Percentiles rank a stretch among this genome's conserved stretches.
Conservation (phyloP, 2,329 filamentous ascomycete genomes). For the Beauveria sp. region DNA sequence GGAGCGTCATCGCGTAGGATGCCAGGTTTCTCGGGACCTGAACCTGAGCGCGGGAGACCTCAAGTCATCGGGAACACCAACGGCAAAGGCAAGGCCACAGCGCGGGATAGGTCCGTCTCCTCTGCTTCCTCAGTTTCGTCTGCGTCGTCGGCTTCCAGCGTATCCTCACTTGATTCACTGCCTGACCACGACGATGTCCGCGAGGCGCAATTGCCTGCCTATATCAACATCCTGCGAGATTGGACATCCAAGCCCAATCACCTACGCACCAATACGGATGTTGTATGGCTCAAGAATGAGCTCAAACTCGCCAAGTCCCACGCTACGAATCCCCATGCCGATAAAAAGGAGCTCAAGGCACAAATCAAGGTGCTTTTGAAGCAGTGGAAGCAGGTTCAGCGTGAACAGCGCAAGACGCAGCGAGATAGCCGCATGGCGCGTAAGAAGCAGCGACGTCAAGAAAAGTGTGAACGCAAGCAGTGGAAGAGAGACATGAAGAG, state of each 20-base stretch:
- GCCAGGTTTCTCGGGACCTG: not conserved
- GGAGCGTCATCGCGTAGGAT: not conserved
- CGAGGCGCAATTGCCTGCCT: constrained; percentile 40
- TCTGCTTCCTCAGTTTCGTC: constrained; percentile 27
- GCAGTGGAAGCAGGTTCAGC: constrained; percentile 32
- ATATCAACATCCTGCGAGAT: constrained; percentile 34
- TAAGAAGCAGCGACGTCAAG: constrained; percentile 21
- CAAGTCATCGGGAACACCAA: not conserved
- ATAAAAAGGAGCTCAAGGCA: constrained; percentile 29
- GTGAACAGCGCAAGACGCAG: constrained; percentile 23
- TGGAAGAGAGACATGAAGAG: constrained; percentile 23
- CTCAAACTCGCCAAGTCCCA: constrained; percentile 32
- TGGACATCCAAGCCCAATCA: constrained; percentile 46
- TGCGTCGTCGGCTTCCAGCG: constrained; percentile 25
- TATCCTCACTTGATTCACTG: constrained; percentile 43
- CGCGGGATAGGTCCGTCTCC: constrained; percentile 29
- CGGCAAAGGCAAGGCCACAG: constrained; percentile 14
- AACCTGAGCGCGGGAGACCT: not conserved
- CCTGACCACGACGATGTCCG: constrained; percentile 44
- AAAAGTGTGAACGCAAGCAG: constrained; percentile 23
- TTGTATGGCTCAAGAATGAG: constrained; percentile 34
- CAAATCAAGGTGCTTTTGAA: constrained; percentile 38
- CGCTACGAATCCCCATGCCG: constrained; percentile 1
- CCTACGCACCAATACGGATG: constrained; percentile 37
- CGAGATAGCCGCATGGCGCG: constrained; percentile 25